These are phyloP conservation scores for Phanerodontia chrysosporium DNA, from an alignment of 768 basidiomycete species.

Conservation along the genomic window DNA sequence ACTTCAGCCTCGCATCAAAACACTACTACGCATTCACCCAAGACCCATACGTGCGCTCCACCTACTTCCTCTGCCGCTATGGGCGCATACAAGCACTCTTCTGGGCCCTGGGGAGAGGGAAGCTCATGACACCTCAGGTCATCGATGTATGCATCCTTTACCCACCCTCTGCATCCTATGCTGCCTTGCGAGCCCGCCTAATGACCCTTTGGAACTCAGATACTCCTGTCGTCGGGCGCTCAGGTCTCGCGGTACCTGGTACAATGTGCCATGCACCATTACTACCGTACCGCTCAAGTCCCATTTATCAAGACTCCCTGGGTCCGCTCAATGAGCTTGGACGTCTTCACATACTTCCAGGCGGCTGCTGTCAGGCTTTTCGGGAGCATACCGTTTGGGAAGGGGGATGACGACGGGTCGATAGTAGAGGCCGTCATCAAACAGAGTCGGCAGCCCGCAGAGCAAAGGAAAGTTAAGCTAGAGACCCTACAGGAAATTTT, in stretches of 20 bases:
- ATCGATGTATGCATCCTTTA: constrained; percentile 55
- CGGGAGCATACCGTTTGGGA: constrained; percentile 63
- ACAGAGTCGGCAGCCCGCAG: constrained; percentile 61
- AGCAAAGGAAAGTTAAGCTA: constrained; percentile 55
- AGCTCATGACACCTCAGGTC: constrained; percentile 56
- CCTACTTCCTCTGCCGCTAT: constrained; percentile 73
- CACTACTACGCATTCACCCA: constrained; percentile 60
- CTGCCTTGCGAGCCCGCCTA: neutral
- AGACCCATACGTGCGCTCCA: constrained; percentile 73
- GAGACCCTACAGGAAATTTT: constrained; percentile 63
- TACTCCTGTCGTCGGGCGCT: constrained; percentile 70
- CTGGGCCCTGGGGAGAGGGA: constrained; percentile 71
- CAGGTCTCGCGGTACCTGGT: constrained; percentile 76
- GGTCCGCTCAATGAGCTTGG: constrained; percentile 61
- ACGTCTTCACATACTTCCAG: constrained; percentile 63
- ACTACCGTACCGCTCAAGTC: constrained; percentile 58
- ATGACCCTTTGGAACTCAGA: constrained; percentile 36
- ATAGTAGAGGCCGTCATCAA: constrained; percentile 63
- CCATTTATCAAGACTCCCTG: constrained; percentile 75
- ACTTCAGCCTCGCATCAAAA: constrained; percentile 52
- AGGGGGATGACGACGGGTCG: constrained; percentile 73
- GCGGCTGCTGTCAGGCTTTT: constrained; percentile 52
- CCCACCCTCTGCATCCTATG: neutral
- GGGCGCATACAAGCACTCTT: constrained; percentile 68
- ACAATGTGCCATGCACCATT: constrained; percentile 76